Base-by-base conservation (phyloP, 176 grass and related monocot genomes). In the Avena insularis region DNA sequence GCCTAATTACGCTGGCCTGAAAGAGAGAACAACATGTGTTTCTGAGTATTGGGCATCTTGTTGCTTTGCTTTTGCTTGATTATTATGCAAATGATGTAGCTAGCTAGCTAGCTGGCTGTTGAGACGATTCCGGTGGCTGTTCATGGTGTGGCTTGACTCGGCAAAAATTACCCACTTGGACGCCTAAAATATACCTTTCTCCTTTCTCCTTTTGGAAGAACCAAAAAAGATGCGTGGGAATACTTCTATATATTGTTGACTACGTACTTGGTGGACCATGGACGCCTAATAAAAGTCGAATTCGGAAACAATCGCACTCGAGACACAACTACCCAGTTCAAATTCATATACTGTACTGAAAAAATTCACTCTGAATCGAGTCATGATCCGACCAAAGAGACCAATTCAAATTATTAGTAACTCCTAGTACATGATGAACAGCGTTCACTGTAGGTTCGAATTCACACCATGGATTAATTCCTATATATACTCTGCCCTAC, bases 61-160 rank as follows among this genome's bases (percentile, higher is more conserved):
- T 53, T 53, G 27, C 45, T 81, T 74, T 54, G 17, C 78, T 87
- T 87, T 55, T 75, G 58, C 69, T 66, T 20, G 70, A 20, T 25
- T 12, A 45, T 76, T 12, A 45, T 76, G 46, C 46, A 62, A 36
- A 73, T 25, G 6, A 73, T 80, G 61, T 54, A 27, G 20, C 55
- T 74, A 49, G 83, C 20, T 86, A 40, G 38, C 40, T 48, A 11
- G 46, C 46, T 48, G 9, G 46, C 46, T 48, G 48, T 25, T 79
- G 1, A 31, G 50, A 79, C 64, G 63, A 66, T 38, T 78, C 74
- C 46, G 45, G 3, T 56, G 62, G 48, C 14, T 61, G 65, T 49
- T 80, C 38, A 43, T 48, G 19, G 16, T 29, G 50, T 69, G 83
- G 29, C 73, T 27, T 86, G 9, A 78, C 61, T 25, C 5, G 12